Evolutionary conservation across 805 yeast genomes (phyloP).

Genomic region (Zygoascus tannicola): DNA sequence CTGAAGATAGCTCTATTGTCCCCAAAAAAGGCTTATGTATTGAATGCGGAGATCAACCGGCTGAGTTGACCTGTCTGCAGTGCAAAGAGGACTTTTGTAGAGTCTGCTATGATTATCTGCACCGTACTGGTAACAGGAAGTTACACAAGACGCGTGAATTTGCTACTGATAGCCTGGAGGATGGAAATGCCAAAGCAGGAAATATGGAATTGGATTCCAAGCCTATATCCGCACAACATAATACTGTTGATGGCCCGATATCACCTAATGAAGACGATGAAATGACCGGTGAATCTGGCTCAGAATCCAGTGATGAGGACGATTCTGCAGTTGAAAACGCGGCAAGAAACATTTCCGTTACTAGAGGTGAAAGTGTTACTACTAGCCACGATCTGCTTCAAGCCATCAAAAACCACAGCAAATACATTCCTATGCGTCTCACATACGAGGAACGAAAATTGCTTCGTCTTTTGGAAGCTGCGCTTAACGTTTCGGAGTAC

Average conservation of each 20-base stretch:
- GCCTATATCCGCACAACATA: not conserved
- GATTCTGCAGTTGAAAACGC: constrained; percentile 12
- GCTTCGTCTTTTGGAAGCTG: constrained; percentile 60
- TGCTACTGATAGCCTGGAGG: constrained; percentile 6
- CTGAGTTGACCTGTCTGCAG: constrained; percentile 48
- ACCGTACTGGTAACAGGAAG: constrained; percentile 46
- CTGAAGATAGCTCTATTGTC: constrained; percentile 3
- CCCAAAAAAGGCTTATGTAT: constrained; percentile 38
- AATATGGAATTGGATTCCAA: not conserved
- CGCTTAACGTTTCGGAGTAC: constrained; percentile 68
- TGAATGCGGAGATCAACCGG: constrained; percentile 68
- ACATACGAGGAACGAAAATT: constrained; percentile 60
- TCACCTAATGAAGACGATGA: constrained; percentile 9
- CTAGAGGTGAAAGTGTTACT: constrained; percentile 13
- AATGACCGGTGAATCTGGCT: constrained; percentile 7
- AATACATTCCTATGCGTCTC: constrained; percentile 61
- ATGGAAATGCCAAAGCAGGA: constrained; percentile 10
- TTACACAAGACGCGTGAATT: constrained; percentile 15
- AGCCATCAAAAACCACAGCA: constrained; percentile 29
- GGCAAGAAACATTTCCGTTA: constrained; percentile 11
- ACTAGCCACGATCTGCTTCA: constrained; percentile 11
- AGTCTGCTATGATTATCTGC: constrained; percentile 60
- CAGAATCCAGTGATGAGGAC: constrained; percentile 4
- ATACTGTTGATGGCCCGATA: too few relatives aligned
- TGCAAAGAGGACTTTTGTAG: constrained; percentile 63